phyloP scores from a whole-genome alignment of 106 monocot genomes.

The Dendrobium catenatum region DNA sequence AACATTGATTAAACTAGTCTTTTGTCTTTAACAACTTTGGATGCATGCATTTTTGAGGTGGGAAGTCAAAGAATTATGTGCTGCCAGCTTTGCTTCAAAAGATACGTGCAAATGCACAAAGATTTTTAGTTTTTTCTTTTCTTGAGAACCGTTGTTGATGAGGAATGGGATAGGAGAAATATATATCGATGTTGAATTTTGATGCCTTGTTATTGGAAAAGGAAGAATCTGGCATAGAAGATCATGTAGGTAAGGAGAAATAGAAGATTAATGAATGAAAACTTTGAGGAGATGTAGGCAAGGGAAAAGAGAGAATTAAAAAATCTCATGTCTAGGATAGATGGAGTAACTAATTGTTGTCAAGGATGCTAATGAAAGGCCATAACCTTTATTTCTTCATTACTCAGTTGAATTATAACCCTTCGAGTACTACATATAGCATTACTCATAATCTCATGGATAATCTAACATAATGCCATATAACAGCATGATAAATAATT shows the following conservation, averaged over 20 bases:
- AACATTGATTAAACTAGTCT: not conserved
- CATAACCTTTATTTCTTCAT: not conserved
- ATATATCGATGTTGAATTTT: not conserved
- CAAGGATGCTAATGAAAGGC: not conserved
- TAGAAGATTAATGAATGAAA: not conserved
- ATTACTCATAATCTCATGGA: not conserved
- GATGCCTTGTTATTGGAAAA: not conserved
- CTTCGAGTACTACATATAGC: not conserved
- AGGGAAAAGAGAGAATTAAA: not conserved
- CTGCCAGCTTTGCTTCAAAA: not conserved
- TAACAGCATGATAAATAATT: not conserved
- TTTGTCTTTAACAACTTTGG: not conserved
- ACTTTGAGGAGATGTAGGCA: not conserved
- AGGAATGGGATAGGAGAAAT: not conserved
- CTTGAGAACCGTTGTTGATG: not conserved
- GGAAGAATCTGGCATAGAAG: not conserved
- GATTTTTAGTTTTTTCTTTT: not conserved
- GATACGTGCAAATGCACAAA: not conserved
- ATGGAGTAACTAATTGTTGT: not conserved
- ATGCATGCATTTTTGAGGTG: not conserved
- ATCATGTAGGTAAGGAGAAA: too few relatives aligned
- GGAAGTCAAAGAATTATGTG: not conserved
- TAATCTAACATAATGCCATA: not conserved
- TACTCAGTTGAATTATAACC: not conserved
- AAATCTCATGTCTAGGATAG: not conserved